These are phyloP conservation scores for Macrophomina phaseolina DNA, from an alignment of 2,329 filamentous ascomycete species.

Conservation along the genomic window DNA sequence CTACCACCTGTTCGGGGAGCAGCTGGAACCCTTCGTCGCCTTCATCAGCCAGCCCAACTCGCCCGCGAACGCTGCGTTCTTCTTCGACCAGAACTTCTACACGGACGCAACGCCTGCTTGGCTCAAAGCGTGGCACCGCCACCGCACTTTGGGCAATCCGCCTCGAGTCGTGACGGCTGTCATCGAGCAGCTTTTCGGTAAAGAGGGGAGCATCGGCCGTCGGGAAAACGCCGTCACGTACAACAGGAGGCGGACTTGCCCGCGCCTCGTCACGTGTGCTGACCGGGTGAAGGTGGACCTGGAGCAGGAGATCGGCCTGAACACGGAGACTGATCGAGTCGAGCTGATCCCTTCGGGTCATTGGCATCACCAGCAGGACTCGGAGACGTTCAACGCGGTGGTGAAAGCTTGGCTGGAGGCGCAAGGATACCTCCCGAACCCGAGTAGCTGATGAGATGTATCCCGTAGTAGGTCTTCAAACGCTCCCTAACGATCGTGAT, in stretches of 20 bases:
- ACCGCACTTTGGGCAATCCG: conserved; percentile 29
- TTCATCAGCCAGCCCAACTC: not conserved
- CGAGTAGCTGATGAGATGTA: not conserved
- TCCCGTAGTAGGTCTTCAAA: not conserved
- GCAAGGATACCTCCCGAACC: not conserved
- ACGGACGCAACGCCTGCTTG: conserved; percentile 28
- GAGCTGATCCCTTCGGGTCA: conserved; percentile 30
- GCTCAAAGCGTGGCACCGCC: conserved; percentile 32
- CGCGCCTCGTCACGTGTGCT: conserved; percentile 30
- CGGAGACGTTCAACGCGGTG: conserved; percentile 31
- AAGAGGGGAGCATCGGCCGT: conserved; percentile 27
- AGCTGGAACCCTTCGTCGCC: conserved; percentile 21
- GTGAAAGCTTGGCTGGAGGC: conserved; percentile 31
- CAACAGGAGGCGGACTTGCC: conserved; percentile 29
- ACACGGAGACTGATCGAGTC: conserved; percentile 27
- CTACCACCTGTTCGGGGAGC: conserved; percentile 27
- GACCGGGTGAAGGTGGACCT: conserved; percentile 28
- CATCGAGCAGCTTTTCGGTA: conserved; percentile 24
- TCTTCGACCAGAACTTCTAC: conserved; percentile 2
- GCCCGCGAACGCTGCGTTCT: not conserved
- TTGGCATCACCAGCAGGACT: conserved; percentile 32
- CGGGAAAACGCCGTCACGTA: conserved; percentile 28
- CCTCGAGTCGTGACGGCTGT: conserved; percentile 28
- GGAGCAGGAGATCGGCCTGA: conserved; percentile 30
- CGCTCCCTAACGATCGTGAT: not conserved